Conservation (phyloP, 176 grass and related monocot genomes). For the Carex kokanica region DNA sequence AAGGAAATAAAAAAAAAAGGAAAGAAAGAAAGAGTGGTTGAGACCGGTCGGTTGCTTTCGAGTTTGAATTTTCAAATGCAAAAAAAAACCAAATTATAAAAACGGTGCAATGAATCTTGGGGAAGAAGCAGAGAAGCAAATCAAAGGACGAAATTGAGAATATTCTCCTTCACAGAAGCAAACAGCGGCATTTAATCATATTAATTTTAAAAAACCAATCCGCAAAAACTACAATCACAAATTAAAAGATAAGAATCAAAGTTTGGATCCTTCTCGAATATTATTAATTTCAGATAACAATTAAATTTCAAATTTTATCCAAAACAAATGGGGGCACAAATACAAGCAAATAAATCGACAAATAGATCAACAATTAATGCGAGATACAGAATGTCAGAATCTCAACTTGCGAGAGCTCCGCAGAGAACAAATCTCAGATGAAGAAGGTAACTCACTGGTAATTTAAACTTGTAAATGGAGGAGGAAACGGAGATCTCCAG, state of each 20-base stretch:
- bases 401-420: background rate
- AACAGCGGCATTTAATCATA: background rate
- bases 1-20: background rate
- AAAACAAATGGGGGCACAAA: background rate
- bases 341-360: background rate
- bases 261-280: background rate
- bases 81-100: background rate
- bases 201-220: background rate
- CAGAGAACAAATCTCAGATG: background rate
- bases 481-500: conserved; percentile 3
- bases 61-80: conserved; percentile 17
- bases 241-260: background rate
- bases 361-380: background rate
- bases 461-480: background rate
- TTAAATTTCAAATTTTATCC: background rate
- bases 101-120: conserved; percentile 1
- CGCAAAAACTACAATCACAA: conserved; percentile 2
- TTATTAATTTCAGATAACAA: background rate
- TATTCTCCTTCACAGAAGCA: background rate
- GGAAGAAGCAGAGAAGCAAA: background rate
- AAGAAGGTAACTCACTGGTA: background rate
- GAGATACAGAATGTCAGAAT: background rate
- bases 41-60: background rate
- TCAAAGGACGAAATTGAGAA: conserved; percentile 27
- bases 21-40: background rate